These are phyloP conservation scores for Tilletia horrida DNA, from an alignment of 1,284 basidiomycete genomes.

Conservation along the genomic window DNA sequence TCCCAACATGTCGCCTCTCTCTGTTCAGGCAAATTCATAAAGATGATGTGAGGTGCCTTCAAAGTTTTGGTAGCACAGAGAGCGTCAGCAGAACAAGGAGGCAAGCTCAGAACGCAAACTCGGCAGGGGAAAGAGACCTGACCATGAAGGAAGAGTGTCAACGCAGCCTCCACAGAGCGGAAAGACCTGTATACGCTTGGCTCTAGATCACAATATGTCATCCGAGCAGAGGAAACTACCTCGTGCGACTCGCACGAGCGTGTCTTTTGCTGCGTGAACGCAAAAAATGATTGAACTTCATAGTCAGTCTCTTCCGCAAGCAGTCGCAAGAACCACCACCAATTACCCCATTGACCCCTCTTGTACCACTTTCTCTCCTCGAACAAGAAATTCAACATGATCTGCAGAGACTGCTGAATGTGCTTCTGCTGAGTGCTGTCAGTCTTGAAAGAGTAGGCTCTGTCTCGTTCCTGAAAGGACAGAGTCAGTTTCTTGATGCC, in stretches of 20 bases:
- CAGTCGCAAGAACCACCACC: background rate
- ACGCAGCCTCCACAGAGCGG: background rate
- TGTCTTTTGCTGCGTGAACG: background rate
- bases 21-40: background rate
- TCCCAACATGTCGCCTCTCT: background rate
- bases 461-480: background rate
- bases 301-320: conserved; percentile 3
- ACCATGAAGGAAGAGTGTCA: background rate
- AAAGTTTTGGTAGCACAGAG: background rate
- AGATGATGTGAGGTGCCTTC: background rate
- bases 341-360: background rate
- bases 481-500: background rate
- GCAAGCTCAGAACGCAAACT: background rate
- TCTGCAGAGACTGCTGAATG: conserved; percentile 9
- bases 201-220: background rate
- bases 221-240: background rate
- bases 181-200: background rate
- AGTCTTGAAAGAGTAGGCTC: background rate
- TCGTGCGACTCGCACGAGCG: background rate
- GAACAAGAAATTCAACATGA: background rate
- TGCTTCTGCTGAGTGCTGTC: background rate
- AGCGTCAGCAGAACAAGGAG: background rate
- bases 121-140: background rate
- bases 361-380: background rate
- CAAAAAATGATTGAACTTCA: background rate